phyloP scores from a whole-genome alignment of 306 rosid genomes.

The Inga oerstediana region DNA sequence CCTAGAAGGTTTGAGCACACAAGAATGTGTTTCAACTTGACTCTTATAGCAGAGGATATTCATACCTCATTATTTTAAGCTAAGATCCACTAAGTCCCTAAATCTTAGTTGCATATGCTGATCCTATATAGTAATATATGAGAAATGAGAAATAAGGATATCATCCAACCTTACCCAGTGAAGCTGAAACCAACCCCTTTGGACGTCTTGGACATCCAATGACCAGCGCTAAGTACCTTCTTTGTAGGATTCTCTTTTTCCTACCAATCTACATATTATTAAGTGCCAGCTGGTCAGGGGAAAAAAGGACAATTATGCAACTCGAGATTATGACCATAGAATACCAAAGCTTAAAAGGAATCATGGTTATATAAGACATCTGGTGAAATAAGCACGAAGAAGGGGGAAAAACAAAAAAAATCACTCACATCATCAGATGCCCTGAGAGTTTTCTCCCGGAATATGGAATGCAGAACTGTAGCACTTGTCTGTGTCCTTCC shows the following conservation, averaged over 20 bases:
- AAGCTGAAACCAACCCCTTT: slow-evolving; percentile 69
- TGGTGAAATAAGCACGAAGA: not conserved
- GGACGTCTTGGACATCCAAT: slow-evolving; percentile 80
- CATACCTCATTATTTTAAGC: not conserved
- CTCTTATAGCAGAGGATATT: not conserved
- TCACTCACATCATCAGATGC: slow-evolving; percentile 66
- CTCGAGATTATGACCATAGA: slow-evolving; percentile 25
- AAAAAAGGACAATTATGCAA: slow-evolving; percentile 21
- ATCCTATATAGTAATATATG: slow-evolving; percentile 1
- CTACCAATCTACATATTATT: slow-evolving; percentile 39
- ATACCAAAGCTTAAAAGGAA: not conserved
- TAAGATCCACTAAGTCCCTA: not conserved
- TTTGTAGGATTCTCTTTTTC: slow-evolving; percentile 59
- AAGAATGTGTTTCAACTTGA: not conserved
- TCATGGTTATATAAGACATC: slow-evolving; percentile 2
- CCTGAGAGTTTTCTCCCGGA: slow-evolving; percentile 76
- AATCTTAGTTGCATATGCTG: slow-evolving; percentile 8
- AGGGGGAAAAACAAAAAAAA: not conserved
- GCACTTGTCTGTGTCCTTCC: slow-evolving; percentile 86
- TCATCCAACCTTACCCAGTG: slow-evolving; percentile 75
- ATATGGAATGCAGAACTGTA: slow-evolving; percentile 75
- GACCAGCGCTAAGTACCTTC: slow-evolving; percentile 88
- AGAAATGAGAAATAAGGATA: slow-evolving; percentile 32
- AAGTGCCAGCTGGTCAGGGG: slow-evolving; percentile 24
- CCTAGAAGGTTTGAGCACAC: not conserved